phyloP scores from a whole-genome alignment of 2,329 filamentous ascomycete genomes.

The Sporothrix phasma region DNA sequence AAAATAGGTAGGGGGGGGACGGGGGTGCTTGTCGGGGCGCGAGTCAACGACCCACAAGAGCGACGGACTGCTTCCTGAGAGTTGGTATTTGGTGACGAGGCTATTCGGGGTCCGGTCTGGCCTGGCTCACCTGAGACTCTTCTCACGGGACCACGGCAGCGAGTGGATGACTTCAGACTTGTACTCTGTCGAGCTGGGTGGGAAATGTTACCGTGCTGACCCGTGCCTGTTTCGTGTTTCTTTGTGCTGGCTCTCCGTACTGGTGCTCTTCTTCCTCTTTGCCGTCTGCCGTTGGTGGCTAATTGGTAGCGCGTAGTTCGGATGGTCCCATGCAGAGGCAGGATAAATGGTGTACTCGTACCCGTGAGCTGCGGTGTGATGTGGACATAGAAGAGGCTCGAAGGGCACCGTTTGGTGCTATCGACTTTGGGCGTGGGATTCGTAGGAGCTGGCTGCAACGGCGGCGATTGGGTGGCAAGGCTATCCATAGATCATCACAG shows the following conservation, averaged over 20 bases:
- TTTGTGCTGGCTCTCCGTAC: background rate
- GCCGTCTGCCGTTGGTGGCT: background rate
- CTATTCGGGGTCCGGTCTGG: background rate
- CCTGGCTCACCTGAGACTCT: background rate
- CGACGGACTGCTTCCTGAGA: background rate
- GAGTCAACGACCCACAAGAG: background rate
- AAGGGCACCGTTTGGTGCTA: background rate
- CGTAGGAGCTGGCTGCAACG: background rate
- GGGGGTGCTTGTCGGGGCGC: background rate
- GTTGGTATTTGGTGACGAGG: conserved; percentile 1
- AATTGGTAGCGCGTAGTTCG: background rate
- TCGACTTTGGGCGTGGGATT: background rate
- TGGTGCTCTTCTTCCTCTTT: background rate
- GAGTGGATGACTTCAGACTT: background rate
- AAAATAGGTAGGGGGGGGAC: background rate
- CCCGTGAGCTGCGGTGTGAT: background rate
- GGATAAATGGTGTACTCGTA: too few relatives aligned
- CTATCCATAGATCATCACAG: background rate
- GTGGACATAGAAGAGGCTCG: background rate
- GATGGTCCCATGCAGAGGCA: background rate
- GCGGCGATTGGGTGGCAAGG: background rate
- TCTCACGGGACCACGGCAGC: background rate
- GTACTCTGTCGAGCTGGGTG: background rate
- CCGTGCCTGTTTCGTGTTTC: background rate
- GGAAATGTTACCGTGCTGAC: background rate